Evolutionary conservation across 176 grass and related monocot genomes (phyloP).

Genomic region (Oryza officinalis): DNA sequence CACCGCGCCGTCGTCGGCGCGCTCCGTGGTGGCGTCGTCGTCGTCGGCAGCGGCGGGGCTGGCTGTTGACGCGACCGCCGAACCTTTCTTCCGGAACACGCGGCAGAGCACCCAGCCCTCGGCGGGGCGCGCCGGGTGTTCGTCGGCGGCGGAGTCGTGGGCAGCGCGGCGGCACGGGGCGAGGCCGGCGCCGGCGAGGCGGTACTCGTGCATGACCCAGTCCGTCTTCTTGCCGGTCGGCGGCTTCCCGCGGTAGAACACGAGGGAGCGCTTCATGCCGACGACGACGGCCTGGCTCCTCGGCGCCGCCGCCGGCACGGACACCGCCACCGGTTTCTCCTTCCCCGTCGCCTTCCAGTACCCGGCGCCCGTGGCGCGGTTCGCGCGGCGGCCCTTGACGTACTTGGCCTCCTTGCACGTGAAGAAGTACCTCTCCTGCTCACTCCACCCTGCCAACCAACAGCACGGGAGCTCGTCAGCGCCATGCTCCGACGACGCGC

Average conservation of each 20-base stretch:
- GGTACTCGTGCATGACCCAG: conserved; percentile 85
- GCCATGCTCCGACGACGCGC: neutral
- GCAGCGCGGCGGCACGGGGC: conserved; percentile 29
- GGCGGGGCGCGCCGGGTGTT: neutral
- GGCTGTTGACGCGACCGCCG: neutral
- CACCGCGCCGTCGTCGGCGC: neutral
- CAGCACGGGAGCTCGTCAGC: neutral
- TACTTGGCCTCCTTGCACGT: conserved; percentile 74
- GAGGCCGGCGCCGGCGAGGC: conserved; percentile 51
- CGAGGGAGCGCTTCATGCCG: conserved; percentile 64
- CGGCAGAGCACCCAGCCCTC: conserved; percentile 85
- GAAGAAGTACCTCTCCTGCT: conserved; percentile 74
- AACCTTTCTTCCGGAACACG: conserved; percentile 66
- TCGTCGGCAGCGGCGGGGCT: neutral
- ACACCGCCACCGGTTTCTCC: conserved; percentile 57
- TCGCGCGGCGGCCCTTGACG: conserved; percentile 53
- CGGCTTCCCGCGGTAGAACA: conserved; percentile 64
- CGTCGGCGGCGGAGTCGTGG: neutral
- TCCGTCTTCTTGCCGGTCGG: conserved; percentile 55
- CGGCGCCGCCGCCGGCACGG: neutral
- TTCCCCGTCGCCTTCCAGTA: conserved; percentile 80
- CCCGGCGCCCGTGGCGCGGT: conserved; percentile 55
- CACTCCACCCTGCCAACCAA: conserved; percentile 30
- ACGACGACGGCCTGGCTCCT: conserved; percentile 41
- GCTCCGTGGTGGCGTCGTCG: conserved; percentile 8